Base-by-base conservation (phyloP, 139 green algal species). In the Coelastrella sp. region DNA sequence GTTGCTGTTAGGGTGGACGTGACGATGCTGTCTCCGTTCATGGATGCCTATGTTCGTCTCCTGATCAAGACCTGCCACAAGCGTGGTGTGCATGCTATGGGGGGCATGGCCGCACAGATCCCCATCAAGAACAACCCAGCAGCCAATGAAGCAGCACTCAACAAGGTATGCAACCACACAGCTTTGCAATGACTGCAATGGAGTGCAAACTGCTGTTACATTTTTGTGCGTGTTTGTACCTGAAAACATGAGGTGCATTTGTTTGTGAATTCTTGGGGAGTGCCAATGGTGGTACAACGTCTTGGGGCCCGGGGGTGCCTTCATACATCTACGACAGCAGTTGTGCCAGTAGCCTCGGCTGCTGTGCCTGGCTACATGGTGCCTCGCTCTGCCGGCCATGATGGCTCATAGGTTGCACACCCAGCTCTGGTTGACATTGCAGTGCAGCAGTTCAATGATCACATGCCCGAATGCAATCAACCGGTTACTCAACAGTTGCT, bases 61-160 rank as follows among this genome's bases (percentile, higher is more conserved):
- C 94, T 99, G 65, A 98, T 99, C 92, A 94, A 97, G 92, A 99
- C 97, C 2, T 99, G 97, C 90, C 97, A 99, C 94, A 93, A 92
- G 89, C 91, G 97, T 19, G 96, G 96, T 19, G 96, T 98, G 73
- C 97, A 98, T 87, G 97, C 97, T 60, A 99, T 99, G 95, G 97
- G 97, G 32, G 97, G 97, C 83, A 99, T 99, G 97, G 95, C 95
- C 5, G 96, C 97, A 6, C 93, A 97, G 90, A 99, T 99, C 78
- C 97, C 97, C 83, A 97, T 99, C 92, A 99, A 99, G 92, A 92
- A 96, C 75, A 91, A 99, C 86, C 74, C 93, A 10, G 92, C 93
- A 6, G 92, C 91, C 59, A 98, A 98, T 92, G 86, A 96, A 11
- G 95, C 94, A 22, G 96, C 96, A 10, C 80, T 96, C 23, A 90